Conservation (phyloP, 345 rosid species). For the Durio zibethinus region DNA sequence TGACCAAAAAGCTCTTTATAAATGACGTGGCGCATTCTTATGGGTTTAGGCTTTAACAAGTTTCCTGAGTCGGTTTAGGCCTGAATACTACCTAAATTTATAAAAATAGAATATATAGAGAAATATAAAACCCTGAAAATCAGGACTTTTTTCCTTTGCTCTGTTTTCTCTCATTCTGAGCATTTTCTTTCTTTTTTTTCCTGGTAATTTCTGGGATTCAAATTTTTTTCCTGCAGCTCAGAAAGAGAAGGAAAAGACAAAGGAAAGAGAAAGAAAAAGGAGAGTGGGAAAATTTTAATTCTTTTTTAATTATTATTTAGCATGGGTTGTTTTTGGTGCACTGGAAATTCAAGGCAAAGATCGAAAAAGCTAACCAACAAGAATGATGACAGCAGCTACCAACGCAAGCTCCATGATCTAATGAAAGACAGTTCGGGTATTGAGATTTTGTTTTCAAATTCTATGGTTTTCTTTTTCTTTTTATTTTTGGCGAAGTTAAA, state of each 20-base stretch:
- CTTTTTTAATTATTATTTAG: constrained; percentile 1
- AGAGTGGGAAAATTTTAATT: neutral
- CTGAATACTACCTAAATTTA: neutral
- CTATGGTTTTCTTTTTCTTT: neutral
- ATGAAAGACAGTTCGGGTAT: constrained; percentile 43
- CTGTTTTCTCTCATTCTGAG: neutral
- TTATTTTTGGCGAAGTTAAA: neutral
- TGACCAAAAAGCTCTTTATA: neutral
- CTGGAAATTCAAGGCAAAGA: constrained; percentile 40
- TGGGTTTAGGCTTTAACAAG: neutral
- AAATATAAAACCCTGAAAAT: neutral
- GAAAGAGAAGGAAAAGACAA: constrained; percentile 9
- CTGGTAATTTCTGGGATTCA: neutral
- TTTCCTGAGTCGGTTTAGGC: neutral
- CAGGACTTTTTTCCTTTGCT: no score
- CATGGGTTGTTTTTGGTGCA: constrained; percentile 70
- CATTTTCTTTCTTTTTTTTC: neutral
- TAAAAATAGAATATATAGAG: neutral
- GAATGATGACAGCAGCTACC: constrained; percentile 12
- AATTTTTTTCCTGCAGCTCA: neutral
- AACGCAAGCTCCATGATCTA: constrained; percentile 36
- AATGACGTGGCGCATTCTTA: no score
- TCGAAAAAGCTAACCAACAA: constrained; percentile 23
- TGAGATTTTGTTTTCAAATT: neutral
- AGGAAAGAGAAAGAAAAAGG: neutral